phyloP scores from a whole-genome alignment of 495 filamentous ascomycete species.

The Durotheca rogersii region DNA sequence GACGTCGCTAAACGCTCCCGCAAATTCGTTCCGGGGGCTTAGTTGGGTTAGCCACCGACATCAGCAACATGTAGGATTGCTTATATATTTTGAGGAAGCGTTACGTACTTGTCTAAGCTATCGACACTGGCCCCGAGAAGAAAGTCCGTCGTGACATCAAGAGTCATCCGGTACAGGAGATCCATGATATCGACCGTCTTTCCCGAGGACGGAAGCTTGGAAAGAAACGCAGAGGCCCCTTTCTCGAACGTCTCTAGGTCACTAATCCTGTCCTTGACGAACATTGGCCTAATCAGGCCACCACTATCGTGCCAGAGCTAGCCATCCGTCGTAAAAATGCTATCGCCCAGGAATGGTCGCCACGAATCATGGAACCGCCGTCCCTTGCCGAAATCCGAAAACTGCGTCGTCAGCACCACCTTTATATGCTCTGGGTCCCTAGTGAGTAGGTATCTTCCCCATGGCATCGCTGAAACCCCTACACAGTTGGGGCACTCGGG shows the following conservation, averaged over 20 bases:
- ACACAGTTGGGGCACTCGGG: constrained; percentile 42
- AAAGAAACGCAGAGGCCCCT: constrained; percentile 45
- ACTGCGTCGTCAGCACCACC: constrained; percentile 56
- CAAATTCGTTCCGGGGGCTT: constrained; percentile 52
- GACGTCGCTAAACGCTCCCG: constrained; percentile 54
- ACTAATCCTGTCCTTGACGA: constrained; percentile 53
- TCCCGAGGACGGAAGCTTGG: constrained; percentile 41
- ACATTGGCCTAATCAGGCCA: constrained; percentile 57
- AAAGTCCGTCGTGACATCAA: constrained; percentile 62
- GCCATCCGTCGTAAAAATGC: constrained; percentile 62
- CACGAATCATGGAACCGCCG: constrained; percentile 51
- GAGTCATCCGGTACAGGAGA: constrained; percentile 55
- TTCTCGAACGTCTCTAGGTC: constrained; percentile 54
- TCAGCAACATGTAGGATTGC: no score
- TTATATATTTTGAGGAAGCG: not conserved
- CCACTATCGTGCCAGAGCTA: constrained; percentile 55
- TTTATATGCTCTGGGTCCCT: constrained; percentile 60
- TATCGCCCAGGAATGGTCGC: constrained; percentile 57
- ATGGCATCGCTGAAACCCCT: constrained; percentile 37
- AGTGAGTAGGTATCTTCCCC: constrained; percentile 49
- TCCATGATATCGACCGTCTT: constrained; percentile 53
- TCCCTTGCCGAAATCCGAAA: constrained; percentile 58
- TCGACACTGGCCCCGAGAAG: constrained; percentile 56
- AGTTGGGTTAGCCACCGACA: constrained; percentile 5
- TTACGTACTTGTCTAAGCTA: constrained; percentile 48